Evolutionary conservation across 2,329 filamentous ascomycete species (phyloP).

Genomic region (Exophiala bonariae): DNA sequence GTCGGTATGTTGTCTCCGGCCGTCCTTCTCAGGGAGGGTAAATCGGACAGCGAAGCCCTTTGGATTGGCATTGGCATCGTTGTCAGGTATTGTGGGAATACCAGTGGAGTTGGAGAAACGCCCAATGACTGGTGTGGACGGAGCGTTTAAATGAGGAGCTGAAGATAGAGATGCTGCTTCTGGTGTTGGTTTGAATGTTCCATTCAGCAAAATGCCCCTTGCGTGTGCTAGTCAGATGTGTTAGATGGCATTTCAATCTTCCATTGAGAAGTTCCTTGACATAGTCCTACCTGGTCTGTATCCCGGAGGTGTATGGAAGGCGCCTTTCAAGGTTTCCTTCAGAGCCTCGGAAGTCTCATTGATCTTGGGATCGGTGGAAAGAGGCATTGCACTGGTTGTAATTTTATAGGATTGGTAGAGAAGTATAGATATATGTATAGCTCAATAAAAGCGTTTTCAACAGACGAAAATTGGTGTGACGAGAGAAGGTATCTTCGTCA

Average conservation of each 20-base stretch:
- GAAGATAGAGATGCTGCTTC: constrained; percentile 46
- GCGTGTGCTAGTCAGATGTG: constrained; percentile 54
- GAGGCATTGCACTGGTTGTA: constrained; percentile 41
- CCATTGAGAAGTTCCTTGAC: constrained; percentile 17
- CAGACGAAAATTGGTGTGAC: too few species aligned
- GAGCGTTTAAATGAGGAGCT: constrained; percentile 50
- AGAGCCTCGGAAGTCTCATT: constrained; percentile 40
- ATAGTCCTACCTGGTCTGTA: constrained; percentile 39
- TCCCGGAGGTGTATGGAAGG: constrained; percentile 43
- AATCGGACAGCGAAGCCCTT: constrained; percentile 53
- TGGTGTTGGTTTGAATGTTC: constrained; percentile 52
- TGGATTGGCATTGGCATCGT: constrained; percentile 48
- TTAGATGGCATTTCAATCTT: constrained; percentile 37
- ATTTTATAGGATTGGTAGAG: not conserved
- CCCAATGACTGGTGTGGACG: constrained; percentile 47
- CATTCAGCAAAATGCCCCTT: constrained; percentile 52
- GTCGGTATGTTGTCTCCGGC: constrained; percentile 54
- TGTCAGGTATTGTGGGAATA: constrained; percentile 52
- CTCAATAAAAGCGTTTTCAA: too few species aligned
- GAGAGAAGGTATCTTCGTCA: too few species aligned
- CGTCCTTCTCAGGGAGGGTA: constrained; percentile 37
- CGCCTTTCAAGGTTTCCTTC: constrained; percentile 38
- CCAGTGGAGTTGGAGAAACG: constrained; percentile 57
- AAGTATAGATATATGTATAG: not conserved
- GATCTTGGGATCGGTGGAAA: constrained; percentile 41